phyloP scores from a whole-genome alignment of 331 rosid species.

The Telfairia occidentalis region DNA sequence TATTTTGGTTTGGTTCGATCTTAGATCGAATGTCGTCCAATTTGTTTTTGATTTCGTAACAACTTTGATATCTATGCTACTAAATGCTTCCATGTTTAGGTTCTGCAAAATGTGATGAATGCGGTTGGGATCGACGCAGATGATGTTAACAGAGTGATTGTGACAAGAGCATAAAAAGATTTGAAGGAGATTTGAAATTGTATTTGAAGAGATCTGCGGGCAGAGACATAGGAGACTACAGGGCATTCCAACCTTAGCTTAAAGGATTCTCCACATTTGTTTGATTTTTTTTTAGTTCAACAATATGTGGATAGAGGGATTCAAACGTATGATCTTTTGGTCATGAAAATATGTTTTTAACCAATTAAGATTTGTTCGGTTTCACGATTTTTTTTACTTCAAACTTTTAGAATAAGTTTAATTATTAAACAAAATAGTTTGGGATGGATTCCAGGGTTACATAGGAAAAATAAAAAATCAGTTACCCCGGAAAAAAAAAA shows the following conservation, averaged over 20 bases:
- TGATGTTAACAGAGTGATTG: slow-evolving; percentile 36
- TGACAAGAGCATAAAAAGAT: slow-evolving; percentile 40
- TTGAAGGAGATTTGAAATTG: slow-evolving; percentile 27
- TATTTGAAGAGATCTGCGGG: slow-evolving; percentile 24
- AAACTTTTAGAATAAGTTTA: background rate
- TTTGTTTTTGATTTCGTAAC: background rate
- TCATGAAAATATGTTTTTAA: no score
- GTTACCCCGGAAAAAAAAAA: no score
- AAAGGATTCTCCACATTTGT: background rate
- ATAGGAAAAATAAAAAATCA: no score
- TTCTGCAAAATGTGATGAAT: slow-evolving; percentile 21
- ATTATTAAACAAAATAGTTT: background rate
- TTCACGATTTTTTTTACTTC: background rate
- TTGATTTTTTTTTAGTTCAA: background rate
- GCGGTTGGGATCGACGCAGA: slow-evolving; percentile 22
- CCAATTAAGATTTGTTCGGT: no score
- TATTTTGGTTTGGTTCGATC: background rate
- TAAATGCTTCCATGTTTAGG: slow-evolving; percentile 11
- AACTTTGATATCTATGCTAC: background rate
- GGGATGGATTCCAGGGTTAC: background rate
- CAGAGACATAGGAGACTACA: slow-evolving; percentile 26
- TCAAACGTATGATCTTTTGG: no score
- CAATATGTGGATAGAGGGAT: no score
- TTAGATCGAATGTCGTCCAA: no score
- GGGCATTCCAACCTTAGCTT: slow-evolving; percentile 19